Evolutionary conservation across 371 early-diverging fungal species (phyloP).

Genomic region (Apophysomyces variabilis): DNA sequence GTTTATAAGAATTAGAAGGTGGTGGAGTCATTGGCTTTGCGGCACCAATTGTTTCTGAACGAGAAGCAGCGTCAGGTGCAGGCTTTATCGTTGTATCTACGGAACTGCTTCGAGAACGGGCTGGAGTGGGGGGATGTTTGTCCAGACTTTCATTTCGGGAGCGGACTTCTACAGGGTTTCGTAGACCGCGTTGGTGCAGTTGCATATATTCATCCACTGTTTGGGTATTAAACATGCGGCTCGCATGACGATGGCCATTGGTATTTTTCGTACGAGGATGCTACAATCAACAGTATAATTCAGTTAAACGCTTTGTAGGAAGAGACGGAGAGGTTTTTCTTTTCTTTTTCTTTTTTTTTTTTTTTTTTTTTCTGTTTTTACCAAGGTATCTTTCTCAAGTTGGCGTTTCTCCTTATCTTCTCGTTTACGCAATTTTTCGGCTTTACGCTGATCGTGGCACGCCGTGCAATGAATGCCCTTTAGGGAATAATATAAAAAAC

Average conservation of each 20-base stretch:
- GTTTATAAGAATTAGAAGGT: constrained; percentile 9
- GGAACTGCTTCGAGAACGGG: constrained; percentile 46
- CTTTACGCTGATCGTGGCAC: constrained; percentile 46
- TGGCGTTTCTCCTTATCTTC: constrained; percentile 39
- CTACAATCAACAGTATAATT: background rate
- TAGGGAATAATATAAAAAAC: background rate
- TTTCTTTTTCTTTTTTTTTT: too few relatives aligned
- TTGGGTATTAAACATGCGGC: constrained; percentile 24
- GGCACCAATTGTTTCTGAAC: constrained; percentile 19
- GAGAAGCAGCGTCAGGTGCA: constrained; percentile 16
- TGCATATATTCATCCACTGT: constrained; percentile 23
- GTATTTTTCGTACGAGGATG: background rate
- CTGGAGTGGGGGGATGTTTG: constrained; percentile 35
- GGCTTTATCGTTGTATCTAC: constrained; percentile 27
- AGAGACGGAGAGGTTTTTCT: background rate
- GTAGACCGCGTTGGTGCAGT: constrained; percentile 17
- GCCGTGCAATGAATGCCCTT: constrained; percentile 55
- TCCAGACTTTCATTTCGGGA: constrained; percentile 11
- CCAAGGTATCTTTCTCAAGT: background rate
- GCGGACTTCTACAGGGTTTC: constrained; percentile 10
- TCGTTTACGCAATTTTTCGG: constrained; percentile 38
- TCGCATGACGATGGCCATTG: constrained; percentile 17
- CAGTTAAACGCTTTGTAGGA: background rate
- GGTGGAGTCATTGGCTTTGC: constrained; percentile 18
- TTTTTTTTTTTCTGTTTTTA: background rate